phyloP scores from a whole-genome alignment of 2,329 filamentous ascomycete genomes.

The Alternaria tenuissima region DNA sequence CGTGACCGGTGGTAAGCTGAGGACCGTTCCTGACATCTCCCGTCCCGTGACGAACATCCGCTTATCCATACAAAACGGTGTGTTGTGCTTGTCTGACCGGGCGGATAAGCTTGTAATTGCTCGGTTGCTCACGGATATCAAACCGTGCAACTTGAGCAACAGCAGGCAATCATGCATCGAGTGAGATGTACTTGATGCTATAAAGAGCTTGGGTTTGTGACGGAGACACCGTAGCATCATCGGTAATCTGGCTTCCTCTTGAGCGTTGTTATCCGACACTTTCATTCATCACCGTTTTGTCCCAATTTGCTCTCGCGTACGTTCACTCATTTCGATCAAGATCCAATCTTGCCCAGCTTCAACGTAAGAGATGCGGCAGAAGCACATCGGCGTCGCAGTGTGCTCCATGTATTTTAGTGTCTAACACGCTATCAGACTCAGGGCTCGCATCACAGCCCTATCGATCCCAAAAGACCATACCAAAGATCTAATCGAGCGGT shows the following conservation, averaged over 20 bases:
- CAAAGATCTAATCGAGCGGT: background rate
- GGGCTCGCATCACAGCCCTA: background rate
- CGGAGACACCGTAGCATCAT: background rate
- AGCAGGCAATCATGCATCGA: background rate
- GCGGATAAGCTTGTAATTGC: conserved; percentile 17
- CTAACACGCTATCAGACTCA: background rate
- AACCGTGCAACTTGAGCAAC: conserved; percentile 17
- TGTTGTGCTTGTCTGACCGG: conserved; percentile 2
- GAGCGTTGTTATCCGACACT: background rate
- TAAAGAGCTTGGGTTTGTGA: conserved; percentile 5
- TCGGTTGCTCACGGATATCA: conserved; percentile 22
- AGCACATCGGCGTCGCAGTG: background rate
- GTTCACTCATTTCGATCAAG: background rate
- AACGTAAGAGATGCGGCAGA: background rate
- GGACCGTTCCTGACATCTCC: background rate
- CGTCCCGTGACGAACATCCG: background rate
- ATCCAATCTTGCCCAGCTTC: background rate
- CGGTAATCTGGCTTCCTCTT: background rate
- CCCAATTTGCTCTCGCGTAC: background rate
- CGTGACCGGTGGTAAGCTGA: background rate
- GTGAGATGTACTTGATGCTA: background rate
- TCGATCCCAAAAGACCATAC: background rate
- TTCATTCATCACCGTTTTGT: background rate
- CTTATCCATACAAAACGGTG: background rate
- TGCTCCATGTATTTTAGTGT: too few species aligned